Conservation (phyloP, 2,329 filamentous ascomycete species). For the Colletotrichum musae region DNA sequence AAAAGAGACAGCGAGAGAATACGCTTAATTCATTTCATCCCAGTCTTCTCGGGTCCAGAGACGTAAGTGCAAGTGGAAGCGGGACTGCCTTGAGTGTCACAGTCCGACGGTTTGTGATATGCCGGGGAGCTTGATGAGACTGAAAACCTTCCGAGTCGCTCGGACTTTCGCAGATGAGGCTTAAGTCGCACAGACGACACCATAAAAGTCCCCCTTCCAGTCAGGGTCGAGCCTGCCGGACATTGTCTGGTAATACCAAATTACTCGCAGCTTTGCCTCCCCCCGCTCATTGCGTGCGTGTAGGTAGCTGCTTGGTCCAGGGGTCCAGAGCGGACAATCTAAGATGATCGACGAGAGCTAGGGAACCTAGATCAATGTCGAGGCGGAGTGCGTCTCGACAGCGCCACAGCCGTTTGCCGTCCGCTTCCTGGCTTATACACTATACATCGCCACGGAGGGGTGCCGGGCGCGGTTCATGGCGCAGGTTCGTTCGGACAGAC, state of each 20-base stretch:
- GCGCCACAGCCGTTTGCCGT: no score
- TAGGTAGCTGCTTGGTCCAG: conserved; percentile 3
- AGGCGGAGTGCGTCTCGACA: neutral
- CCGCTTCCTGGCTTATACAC: no score
- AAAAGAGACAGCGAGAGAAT: neutral
- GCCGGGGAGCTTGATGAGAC: conserved; percentile 11
- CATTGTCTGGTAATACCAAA: neutral
- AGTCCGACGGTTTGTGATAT: conserved; percentile 2
- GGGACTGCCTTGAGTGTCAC: no score
- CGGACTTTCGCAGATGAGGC: conserved; percentile 24
- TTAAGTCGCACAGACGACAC: conserved; percentile 27
- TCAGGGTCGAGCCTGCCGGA: conserved; percentile 7
- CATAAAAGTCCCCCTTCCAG: neutral
- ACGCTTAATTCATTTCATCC: neutral
- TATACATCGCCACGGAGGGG: no score
- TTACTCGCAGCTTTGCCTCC: neutral
- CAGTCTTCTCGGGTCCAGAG: neutral
- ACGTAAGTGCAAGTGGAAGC: conserved; percentile 4
- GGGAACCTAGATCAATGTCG: neutral
- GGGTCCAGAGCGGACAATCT: neutral
- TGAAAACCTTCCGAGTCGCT: conserved; percentile 17
- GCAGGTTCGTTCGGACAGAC: no score
- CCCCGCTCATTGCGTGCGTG: neutral
- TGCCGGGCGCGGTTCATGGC: no score
- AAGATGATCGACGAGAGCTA: neutral